Evolutionary conservation across 768 basidiomycete genomes (phyloP).

Genomic region (Podaxis rugospora): DNA sequence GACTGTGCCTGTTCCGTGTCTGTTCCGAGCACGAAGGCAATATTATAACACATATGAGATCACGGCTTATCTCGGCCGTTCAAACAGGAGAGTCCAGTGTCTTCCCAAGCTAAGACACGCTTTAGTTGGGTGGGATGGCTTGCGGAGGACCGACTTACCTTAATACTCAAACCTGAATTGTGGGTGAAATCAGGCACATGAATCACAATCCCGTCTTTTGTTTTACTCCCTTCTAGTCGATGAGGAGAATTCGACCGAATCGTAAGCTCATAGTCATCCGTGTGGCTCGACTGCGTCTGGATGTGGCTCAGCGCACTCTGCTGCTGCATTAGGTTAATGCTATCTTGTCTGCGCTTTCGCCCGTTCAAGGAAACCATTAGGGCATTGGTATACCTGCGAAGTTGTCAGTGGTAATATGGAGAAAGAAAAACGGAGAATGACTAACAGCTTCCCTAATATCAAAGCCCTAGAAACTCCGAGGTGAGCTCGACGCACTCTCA

Average conservation of each 20-base stretch:
- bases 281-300: not conserved
- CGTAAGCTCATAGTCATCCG: not conserved
- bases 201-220: not conserved
- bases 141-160: not conserved
- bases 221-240: not conserved
- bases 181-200: not conserved
- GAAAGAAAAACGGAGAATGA: not conserved
- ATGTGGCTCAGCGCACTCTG: not conserved
- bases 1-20: not conserved
- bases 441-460: slow-evolving; percentile 6
- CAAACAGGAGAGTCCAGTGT: not conserved
- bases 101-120: not conserved
- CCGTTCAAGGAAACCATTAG: slow-evolving; percentile 9
- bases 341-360: slow-evolving; percentile 4
- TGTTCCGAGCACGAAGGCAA: not conserved
- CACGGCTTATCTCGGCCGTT: not conserved
- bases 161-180: not conserved
- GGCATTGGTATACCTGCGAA: slow-evolving; percentile 6
- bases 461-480: not conserved
- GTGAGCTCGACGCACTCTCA: not conserved
- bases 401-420: not conserved
- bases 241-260: not conserved
- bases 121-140: not conserved
- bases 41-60: not conserved
- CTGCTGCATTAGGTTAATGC: not conserved